phyloP scores from a whole-genome alignment of 202 grass and related monocot genomes.

The Musa balbisiana region DNA sequence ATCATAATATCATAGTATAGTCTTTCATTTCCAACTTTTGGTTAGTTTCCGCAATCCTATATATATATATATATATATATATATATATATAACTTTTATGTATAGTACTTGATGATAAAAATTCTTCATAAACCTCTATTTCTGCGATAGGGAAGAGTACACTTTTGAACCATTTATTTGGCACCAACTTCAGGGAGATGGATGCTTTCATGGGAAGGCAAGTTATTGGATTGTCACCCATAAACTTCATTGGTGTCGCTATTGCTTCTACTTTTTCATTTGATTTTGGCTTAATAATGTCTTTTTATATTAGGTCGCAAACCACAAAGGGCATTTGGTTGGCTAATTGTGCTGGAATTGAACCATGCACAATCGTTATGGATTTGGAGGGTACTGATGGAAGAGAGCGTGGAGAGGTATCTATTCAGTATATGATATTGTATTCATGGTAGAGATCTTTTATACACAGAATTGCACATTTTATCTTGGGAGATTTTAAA shows the following conservation, averaged over 20 bases:
- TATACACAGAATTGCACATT: background rate
- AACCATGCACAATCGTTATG: slow-evolving; percentile 84
- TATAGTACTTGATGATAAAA: background rate
- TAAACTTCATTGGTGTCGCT: background rate
- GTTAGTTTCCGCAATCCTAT: background rate
- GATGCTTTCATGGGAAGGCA: slow-evolving; percentile 92
- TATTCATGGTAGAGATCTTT: background rate
- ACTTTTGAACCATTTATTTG: slow-evolving; percentile 85
- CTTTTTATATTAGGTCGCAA: slow-evolving; percentile 56
- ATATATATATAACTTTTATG: background rate
- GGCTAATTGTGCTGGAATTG: slow-evolving; percentile 61
- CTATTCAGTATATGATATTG: background rate
- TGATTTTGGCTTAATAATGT: slow-evolving; percentile 10
- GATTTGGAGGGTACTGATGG: slow-evolving; percentile 98
- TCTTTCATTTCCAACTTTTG: background rate
- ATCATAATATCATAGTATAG: background rate
- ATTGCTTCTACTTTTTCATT: slow-evolving; percentile 11
- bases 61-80: background rate
- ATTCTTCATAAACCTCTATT: background rate
- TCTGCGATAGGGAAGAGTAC: slow-evolving; percentile 68
- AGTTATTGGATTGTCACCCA: slow-evolving; percentile 24
- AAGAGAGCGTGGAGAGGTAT: slow-evolving; percentile 93
- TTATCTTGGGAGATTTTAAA: background rate
- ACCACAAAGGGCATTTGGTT: slow-evolving; percentile 97
- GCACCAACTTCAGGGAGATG: slow-evolving; percentile 92